Percentiles rank a stretch among this genome's conserved stretches.
Conservation (phyloP, 495 filamentous ascomycete genomes). For the Chaetomium cochliodes region DNA sequence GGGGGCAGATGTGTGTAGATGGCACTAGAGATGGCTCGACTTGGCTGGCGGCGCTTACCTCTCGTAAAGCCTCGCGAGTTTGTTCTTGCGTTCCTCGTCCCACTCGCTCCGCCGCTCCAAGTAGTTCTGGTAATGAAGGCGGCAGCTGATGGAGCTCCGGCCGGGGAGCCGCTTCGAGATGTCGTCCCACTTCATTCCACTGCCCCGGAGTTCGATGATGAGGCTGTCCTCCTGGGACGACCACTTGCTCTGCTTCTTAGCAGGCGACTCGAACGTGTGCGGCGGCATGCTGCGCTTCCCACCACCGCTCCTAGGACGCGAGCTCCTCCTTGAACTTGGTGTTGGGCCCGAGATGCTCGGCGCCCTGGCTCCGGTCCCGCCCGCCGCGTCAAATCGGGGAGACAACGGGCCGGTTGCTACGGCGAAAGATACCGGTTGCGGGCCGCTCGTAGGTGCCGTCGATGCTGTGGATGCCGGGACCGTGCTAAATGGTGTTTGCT, state of each 20-base stretch:
- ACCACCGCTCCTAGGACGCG: slow-evolving; percentile 28
- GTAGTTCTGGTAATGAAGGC: slow-evolving; percentile 97
- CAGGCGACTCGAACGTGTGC: slow-evolving; percentile 68
- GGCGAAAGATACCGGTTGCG: slow-evolving; percentile 24
- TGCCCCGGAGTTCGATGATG: slow-evolving; percentile 84
- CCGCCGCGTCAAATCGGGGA: slow-evolving; percentile 23
- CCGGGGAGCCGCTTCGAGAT: slow-evolving; percentile 88
- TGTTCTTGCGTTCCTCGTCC: slow-evolving; percentile 98
- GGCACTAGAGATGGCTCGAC: too few relatives aligned
- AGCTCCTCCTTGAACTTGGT: slow-evolving; percentile 10
- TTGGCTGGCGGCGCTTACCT: slow-evolving; percentile 58
- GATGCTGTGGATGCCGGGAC: slow-evolving; percentile 44
- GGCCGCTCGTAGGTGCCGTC: slow-evolving; percentile 30
- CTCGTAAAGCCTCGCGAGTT: slow-evolving; percentile 89
- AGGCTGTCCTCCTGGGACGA: slow-evolving; percentile 83
- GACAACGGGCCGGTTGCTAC: slow-evolving; percentile 29
- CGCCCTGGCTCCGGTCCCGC: slow-evolving; percentile 14
- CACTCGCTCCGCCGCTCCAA: slow-evolving; percentile 85
- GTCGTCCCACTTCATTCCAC: slow-evolving; percentile 97
- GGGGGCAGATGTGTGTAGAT: not conserved
- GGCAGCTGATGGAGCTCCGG: slow-evolving; percentile 87
- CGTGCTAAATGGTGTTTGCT: slow-evolving; percentile 52
- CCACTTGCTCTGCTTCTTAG: slow-evolving; percentile 97
- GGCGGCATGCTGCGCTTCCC: slow-evolving; percentile 50
- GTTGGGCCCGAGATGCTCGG: slow-evolving; percentile 17